Base-by-base conservation (phyloP, 78 protist species). In the Dictyostelium capitatum region DNA sequence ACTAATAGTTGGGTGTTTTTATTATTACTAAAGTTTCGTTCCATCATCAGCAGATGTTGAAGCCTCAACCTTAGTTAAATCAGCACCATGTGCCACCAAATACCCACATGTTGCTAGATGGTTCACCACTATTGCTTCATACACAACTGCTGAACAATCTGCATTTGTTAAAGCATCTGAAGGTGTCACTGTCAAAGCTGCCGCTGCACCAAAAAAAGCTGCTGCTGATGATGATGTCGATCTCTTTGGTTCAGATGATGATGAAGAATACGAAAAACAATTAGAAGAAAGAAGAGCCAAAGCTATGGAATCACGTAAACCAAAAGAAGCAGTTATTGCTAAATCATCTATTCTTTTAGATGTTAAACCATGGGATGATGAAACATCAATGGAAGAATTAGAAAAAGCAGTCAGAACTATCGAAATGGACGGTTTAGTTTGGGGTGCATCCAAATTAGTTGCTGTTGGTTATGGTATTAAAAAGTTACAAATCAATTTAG, bases 281-380 rank as follows among this genome's bases (percentile, higher is more conserved):
- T 62, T 91, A 91, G 89, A 82, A 64, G 96, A 51, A 54, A 50
- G 81, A 50, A 57, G 91, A 46, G 20, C 23, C 37, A 94, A 91
- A 30, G 97, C 79, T 41, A 81, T 30, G 48, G 96, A 53, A 46
- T 64, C 56, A 67, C 87, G 84, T 85, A 91, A 90, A 91, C 92
- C 83, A 75, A 87, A 87, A 72, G 83, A 59, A 41, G 48, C 82
- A 91, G 83, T 69, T 20, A 67, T 73, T 74, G 93, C 94, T 56
- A 97, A 97, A 96, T 95, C 98, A 7, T 65, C 79, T 47, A 83
- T 98, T 75, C 30, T 95, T 46, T 14, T 97, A 62, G 98, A 97
- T 70, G 97, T 98, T 70, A 98, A 98, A 94, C 97, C 98, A 11
- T 98, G 97, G 97, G 99, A 95, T 59, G 98, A 95, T 53, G 90